Evolutionary conservation across 352 stramenopile genomes (phyloP).

Genomic region (Pythium aristosporum): DNA sequence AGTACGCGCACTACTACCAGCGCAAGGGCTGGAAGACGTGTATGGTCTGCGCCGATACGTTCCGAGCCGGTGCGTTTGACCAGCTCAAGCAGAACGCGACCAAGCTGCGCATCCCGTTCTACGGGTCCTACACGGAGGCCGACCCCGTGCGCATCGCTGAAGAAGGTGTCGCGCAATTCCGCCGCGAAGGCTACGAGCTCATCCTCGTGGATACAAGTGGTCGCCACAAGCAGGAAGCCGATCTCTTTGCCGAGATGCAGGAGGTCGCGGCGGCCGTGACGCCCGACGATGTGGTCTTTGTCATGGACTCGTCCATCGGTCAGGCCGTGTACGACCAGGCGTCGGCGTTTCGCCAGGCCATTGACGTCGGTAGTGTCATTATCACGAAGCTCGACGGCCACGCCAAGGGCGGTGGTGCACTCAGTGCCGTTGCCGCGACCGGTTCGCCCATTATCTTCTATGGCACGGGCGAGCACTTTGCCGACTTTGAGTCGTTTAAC

Average conservation of each 20-base stretch:
- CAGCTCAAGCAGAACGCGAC: conserved; percentile 99
- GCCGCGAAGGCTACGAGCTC: conserved; percentile 96
- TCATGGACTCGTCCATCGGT: conserved; percentile 99
- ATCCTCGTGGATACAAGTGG: conserved; percentile 99
- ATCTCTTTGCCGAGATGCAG: conserved; percentile 99
- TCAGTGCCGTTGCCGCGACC: conserved; percentile 97
- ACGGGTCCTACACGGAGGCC: conserved; percentile 97
- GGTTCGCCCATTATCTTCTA: conserved; percentile 98
- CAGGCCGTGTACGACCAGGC: conserved; percentile 98
- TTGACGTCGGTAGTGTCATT: conserved; percentile 97
- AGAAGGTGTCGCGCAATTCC: conserved; percentile 97
- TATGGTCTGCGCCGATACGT: conserved; percentile 99
- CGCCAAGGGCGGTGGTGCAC: conserved; percentile 97
- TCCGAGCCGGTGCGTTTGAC: conserved; percentile 98
- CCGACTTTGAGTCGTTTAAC: conserved; percentile 98
- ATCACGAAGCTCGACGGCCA: conserved; percentile 99
- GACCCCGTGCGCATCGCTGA: conserved; percentile 98
- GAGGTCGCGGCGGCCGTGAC: conserved; percentile 95
- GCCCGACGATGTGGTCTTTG: conserved; percentile 97
- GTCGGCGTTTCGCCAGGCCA: conserved; percentile 93
- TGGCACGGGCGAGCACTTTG: conserved; percentile 97
- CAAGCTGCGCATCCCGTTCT: conserved; percentile 98
- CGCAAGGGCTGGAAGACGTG: conserved; percentile 97
- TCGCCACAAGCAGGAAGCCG: conserved; percentile 97
- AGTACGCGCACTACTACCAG: conserved; percentile 99